Percentiles rank a stretch among this genome's conserved stretches.
phyloP scores from a whole-genome alignment of 2,329 filamentous ascomycete genomes.

The Colletotrichum musae region DNA sequence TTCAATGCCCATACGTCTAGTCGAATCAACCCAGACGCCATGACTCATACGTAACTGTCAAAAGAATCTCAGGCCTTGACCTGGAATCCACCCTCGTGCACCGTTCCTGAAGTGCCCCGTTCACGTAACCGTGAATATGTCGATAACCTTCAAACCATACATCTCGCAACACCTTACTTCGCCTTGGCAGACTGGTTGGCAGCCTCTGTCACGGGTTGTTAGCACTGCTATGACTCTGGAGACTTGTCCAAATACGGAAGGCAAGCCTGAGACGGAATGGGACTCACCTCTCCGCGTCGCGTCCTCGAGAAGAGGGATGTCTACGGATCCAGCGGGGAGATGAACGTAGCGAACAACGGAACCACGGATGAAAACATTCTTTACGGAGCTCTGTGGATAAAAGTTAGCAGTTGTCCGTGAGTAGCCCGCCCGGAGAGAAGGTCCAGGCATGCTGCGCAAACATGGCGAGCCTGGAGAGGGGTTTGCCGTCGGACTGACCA shows the following conservation, averaged over 20 bases:
- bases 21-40: slow-evolving; percentile 9
- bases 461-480: neutral
- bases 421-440: neutral
- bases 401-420: neutral
- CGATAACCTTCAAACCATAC: neutral
- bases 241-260: too few relatives aligned
- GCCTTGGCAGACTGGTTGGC: slow-evolving; percentile 71
- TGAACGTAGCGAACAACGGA: slow-evolving; percentile 95
- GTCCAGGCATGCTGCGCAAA: neutral
- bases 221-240: slow-evolving; percentile 6
- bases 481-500: slow-evolving; percentile 67
- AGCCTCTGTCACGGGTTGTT: slow-evolving; percentile 60
- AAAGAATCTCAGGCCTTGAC: neutral
- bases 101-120: slow-evolving; percentile 34
- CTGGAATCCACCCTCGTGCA: slow-evolving; percentile 2
- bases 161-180: slow-evolving; percentile 54
- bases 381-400: slow-evolving; percentile 76
- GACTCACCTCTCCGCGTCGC: slow-evolving; percentile 85
- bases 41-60: slow-evolving; percentile 11
- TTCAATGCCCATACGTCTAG: slow-evolving; percentile 3
- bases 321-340: slow-evolving; percentile 84
- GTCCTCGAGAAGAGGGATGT: slow-evolving; percentile 90
- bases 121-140: slow-evolving; percentile 14
- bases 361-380: slow-evolving; percentile 95
- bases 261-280: neutral